Evolutionary conservation across 2,329 filamentous ascomycete genomes (phyloP).

Genomic region (Bipolaris zeicola): DNA sequence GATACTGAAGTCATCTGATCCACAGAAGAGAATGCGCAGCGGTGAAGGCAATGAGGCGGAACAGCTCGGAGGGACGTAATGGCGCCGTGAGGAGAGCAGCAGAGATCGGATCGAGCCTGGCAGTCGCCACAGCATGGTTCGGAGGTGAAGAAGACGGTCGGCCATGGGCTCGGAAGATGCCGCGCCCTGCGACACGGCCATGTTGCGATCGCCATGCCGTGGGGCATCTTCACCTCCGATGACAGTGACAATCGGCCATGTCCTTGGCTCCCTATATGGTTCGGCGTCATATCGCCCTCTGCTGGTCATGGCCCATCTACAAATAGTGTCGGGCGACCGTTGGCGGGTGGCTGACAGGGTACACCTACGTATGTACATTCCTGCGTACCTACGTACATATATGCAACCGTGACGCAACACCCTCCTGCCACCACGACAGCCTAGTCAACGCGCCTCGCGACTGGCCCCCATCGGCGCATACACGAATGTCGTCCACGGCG

Average conservation of each 20-base stretch:
- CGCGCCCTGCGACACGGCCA: constrained; percentile 5
- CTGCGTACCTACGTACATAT: constrained; percentile 1
- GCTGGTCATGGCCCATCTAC: constrained; percentile 1
- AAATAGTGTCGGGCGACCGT: constrained; percentile 12
- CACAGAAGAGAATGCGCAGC: constrained; percentile 88
- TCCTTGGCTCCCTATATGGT: background rate
- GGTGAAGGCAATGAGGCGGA: constrained; percentile 52
- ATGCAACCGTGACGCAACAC: constrained; percentile 8
- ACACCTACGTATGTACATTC: constrained; percentile 3
- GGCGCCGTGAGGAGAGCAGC: constrained; percentile 7
- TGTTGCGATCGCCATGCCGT: constrained; percentile 14
- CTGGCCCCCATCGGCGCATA: constrained; percentile 4
- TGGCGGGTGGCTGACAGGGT: background rate
- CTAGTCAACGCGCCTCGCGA: constrained; percentile 10
- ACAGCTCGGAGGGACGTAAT: constrained; percentile 18
- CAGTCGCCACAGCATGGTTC: constrained; percentile 24
- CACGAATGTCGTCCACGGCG: constrained; percentile 34
- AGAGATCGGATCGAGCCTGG: constrained; percentile 30
- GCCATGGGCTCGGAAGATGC: constrained; percentile 5
- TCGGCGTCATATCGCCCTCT: constrained; percentile 3
- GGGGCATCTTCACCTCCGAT: constrained; percentile 14
- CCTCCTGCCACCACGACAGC: constrained; percentile 1
- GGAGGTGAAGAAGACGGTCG: constrained; percentile 10
- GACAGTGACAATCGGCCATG: constrained; percentile 4
- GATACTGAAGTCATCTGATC: constrained; percentile 89